Evolutionary conservation across 345 rosid species (phyloP).

Genomic region (Euphorbia tirucalli): DNA sequence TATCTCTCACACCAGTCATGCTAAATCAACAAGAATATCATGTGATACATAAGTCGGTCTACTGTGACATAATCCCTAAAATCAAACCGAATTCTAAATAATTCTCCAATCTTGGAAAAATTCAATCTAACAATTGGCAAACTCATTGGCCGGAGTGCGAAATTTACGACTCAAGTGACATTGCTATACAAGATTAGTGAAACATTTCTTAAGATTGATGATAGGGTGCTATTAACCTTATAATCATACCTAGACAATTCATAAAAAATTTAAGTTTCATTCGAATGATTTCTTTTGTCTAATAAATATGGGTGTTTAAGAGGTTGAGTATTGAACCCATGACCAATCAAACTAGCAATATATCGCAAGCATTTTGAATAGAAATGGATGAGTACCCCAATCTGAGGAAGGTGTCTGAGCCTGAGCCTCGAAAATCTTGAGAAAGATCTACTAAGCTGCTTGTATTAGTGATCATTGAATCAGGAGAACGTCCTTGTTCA

Average conservation of each 20-base stretch:
- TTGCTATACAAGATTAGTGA: too few species aligned
- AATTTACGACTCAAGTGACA: too few species aligned
- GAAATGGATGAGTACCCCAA: constrained; percentile 34
- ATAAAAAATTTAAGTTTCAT: neutral
- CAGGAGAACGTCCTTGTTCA: constrained; percentile 21
- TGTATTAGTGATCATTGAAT: constrained; percentile 14
- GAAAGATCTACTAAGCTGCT: constrained; percentile 22
- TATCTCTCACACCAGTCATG: too few species aligned
- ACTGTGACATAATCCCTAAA: too few species aligned
- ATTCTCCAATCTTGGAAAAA: too few species aligned
- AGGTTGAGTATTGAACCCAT: too few species aligned
- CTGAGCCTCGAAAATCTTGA: constrained; percentile 13
- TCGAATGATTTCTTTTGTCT: too few species aligned
- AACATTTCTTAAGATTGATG: neutral
- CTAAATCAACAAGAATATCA: neutral
- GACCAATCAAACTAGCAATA: too few species aligned
- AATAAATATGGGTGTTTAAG: too few species aligned
- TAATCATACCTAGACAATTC: neutral
- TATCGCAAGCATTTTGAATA: neutral
- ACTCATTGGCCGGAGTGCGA: too few species aligned
- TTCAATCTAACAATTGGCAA: too few species aligned
- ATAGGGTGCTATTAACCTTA: neutral
- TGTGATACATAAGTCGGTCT: neutral
- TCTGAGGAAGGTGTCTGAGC: constrained; percentile 24
- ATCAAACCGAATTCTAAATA: too few species aligned